Evolutionary conservation across 73 alveolate species (phyloP).

Genomic region (Stentor coeruleus): DNA sequence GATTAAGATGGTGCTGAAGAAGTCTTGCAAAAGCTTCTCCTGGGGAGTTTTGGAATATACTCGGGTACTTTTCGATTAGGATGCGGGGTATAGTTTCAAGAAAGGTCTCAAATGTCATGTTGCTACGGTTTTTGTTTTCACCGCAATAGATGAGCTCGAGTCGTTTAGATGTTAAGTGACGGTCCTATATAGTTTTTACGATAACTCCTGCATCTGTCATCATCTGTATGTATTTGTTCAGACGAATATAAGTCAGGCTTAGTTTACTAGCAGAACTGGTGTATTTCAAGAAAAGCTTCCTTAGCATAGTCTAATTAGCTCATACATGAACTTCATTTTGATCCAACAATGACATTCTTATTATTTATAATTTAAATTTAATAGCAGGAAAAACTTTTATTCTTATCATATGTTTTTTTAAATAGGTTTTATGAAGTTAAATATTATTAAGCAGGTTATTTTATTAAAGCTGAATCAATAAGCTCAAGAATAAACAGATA

Average conservation of each 20-base stretch:
- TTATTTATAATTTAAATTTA: too few relatives aligned
- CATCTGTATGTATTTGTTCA: constrained; percentile 9
- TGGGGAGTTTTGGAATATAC: constrained; percentile 9
- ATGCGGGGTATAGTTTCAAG: constrained; percentile 28
- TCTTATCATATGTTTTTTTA: too few relatives aligned
- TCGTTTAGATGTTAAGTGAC: constrained; percentile 14
- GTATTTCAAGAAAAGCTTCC: neutral
- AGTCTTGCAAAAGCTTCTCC: constrained; percentile 17
- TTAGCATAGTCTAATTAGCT: neutral
- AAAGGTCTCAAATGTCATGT: constrained; percentile 24
- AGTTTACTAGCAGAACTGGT: constrained; percentile 14
- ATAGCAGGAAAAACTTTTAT: neutral
- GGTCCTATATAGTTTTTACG: constrained; percentile 16
- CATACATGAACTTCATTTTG: constrained; percentile 20
- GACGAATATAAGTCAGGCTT: constrained; percentile 16
- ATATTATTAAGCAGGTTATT: too few relatives aligned
- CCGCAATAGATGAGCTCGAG: constrained; percentile 12
- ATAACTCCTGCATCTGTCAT: constrained; percentile 26
- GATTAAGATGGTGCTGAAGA: constrained; percentile 8
- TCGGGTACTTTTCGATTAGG: constrained; percentile 22
- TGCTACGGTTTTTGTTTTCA: constrained; percentile 7
- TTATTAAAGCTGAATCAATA: too few relatives aligned
- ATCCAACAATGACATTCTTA: neutral
- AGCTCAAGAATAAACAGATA: too few relatives aligned
- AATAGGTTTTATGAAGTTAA: too few relatives aligned